These are phyloP conservation scores for Mycena kentingensis DNA, from an alignment of 768 basidiomycete species.

Conservation along the genomic window DNA sequence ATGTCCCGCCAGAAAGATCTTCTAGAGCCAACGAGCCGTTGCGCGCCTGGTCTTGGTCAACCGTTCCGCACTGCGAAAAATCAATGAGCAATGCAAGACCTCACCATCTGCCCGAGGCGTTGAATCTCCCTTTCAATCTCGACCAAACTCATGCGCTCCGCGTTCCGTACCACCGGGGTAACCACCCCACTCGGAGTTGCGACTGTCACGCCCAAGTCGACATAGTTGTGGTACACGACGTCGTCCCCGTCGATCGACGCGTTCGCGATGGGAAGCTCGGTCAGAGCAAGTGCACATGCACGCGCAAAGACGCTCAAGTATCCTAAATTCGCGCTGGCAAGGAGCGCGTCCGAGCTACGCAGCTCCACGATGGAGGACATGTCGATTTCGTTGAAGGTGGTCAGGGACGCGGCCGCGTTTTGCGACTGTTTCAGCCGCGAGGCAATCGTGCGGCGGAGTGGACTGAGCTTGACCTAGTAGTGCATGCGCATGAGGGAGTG, in stretches of 20 bases:
- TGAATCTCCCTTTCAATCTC: constrained; percentile 94
- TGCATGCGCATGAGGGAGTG: background rate
- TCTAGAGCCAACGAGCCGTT: constrained; percentile 92
- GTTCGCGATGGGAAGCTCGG: constrained; percentile 92
- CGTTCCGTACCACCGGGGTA: constrained; percentile 92
- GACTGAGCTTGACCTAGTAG: constrained; percentile 91
- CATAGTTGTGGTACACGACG: constrained; percentile 89
- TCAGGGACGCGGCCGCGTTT: constrained; percentile 94
- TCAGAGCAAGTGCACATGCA: constrained; percentile 78
- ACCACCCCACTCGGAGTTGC: constrained; percentile 97
- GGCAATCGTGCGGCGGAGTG: constrained; percentile 96
- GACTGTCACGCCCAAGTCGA: constrained; percentile 94
- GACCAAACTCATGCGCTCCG: constrained; percentile 81
- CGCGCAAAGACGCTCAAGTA: constrained; percentile 98
- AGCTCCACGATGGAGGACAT: constrained; percentile 95
- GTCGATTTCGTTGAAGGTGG: constrained; percentile 99
- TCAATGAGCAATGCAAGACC: constrained; percentile 38
- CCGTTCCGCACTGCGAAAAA: constrained; percentile 1
- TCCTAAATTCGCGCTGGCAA: constrained; percentile 95
- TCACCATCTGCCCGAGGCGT: constrained; percentile 87
- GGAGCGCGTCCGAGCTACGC: constrained; percentile 88
- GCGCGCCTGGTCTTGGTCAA: constrained; percentile 54
- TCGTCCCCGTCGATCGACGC: constrained; percentile 93
- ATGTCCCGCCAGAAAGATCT: constrained; percentile 98
- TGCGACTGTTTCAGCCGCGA: constrained; percentile 98